These are phyloP conservation scores for Chrysosporium queenslandicum DNA, from an alignment of 2,329 filamentous ascomycete species.

Conservation along the genomic window DNA sequence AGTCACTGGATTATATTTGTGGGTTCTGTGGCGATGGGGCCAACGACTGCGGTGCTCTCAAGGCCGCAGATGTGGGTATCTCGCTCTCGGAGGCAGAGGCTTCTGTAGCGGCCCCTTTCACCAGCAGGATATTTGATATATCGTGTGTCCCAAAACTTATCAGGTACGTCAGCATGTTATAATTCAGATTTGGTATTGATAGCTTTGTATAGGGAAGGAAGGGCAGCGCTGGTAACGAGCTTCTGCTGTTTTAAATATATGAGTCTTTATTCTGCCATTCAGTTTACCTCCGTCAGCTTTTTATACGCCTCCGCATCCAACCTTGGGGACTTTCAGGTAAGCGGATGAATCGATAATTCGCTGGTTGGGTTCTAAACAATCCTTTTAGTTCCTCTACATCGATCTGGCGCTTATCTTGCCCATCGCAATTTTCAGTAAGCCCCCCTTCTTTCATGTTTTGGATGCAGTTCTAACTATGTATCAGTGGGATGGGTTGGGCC, in stretches of 20 bases:
- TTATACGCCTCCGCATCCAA: constrained; percentile 90
- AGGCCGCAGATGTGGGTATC: constrained; percentile 94
- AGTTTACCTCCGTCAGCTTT: constrained; percentile 95
- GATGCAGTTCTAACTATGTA: constrained; percentile 13
- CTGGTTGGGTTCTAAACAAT: constrained; percentile 9
- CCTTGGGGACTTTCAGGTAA: constrained; percentile 82
- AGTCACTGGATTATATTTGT: constrained; percentile 88
- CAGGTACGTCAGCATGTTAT: constrained; percentile 40
- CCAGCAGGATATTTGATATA: constrained; percentile 90
- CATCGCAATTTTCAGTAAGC: constrained; percentile 86
- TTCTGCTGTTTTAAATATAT: constrained; percentile 99
- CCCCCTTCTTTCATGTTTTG: constrained; percentile 13
- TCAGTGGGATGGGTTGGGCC: constrained; percentile 89
- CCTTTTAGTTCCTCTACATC: constrained; percentile 71
- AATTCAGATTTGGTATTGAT: not conserved
- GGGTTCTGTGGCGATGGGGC: constrained; percentile 97
- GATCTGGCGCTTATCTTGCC: constrained; percentile 86
- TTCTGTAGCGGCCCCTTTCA: constrained; percentile 96
- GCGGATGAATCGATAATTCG: constrained; percentile 7
- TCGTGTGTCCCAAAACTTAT: constrained; percentile 91
- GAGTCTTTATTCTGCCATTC: constrained; percentile 97
- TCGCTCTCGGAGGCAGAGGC: constrained; percentile 95
- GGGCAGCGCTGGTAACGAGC: constrained; percentile 90
- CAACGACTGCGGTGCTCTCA: constrained; percentile 93
- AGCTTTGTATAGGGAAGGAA: constrained; percentile 57